Base-by-base conservation (phyloP, 140 eudicot species). In the Bidens hawaiensis region DNA sequence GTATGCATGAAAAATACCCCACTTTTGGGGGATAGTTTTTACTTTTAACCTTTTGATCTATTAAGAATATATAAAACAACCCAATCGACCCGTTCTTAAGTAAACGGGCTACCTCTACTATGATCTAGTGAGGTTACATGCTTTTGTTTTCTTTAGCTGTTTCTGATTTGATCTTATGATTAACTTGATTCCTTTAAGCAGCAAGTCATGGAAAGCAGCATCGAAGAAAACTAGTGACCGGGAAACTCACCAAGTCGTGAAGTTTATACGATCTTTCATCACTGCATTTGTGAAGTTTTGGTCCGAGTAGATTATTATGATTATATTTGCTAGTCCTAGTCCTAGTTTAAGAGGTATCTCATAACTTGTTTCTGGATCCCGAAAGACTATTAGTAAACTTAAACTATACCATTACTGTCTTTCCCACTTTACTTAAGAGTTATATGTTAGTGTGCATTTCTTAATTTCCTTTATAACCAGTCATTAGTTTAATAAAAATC, bases 141-240 rank as follows among this genome's bases (percentile, higher is more conserved):
- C 16, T 25, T 40, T 42, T 10, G 26, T 13, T 48, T 56, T 57
- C 30, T 27, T 27, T 46, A 3, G 7, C 46, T 24, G 22, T 24
- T 51, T 25, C 58, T 38, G 14, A 25, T 56, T 61, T 64, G 22
- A 38, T 52, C 14, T 1, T 33, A 5, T 17, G 24, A 10, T 33
- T 47, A 22, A 43, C 17, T 38, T 69, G 25, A 54, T 56, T 73
- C 10, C 10, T 26, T 65, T 47, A 68, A 67, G 76, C 80, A 75
- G 80, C 2, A 69, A 75, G 61, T 75, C 75, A 68, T 68, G 80
- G 80, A 53, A 75, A 69, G 80, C 80, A 3, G 66, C 65, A 27
- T 75, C 80, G 26, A 55, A 45, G 76, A 75, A 52, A 43, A 43
- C 75, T 2, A 62, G 11, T 9, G 28, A 48, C 61, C 43, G 33